Conservation (phyloP, 257 asterid genomes). For the Datura wrightii region DNA sequence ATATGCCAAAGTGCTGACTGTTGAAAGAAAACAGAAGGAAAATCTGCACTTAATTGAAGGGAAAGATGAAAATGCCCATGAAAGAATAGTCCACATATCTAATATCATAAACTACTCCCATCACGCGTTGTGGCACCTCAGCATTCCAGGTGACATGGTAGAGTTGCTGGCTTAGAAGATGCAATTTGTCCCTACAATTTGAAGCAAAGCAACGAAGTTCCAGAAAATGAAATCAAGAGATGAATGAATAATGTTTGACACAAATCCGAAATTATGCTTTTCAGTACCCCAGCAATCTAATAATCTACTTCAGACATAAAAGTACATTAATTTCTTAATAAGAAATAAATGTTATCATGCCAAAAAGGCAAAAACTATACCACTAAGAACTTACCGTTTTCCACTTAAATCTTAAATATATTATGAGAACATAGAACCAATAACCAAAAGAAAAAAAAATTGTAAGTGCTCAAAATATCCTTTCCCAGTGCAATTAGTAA, state of each 20-base stretch:
- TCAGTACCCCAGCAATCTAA: constrained; percentile 4
- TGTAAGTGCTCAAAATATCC: too few relatives aligned
- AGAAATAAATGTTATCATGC: constrained; percentile 11
- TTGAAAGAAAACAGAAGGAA: not conserved
- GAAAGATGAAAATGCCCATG: too few relatives aligned
- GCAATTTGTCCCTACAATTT: constrained; percentile 33
- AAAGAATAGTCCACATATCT: too few relatives aligned
- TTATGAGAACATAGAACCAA: too few relatives aligned
- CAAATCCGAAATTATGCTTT: constrained; percentile 4
- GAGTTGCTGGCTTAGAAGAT: constrained; percentile 32
- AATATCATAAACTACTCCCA: too few relatives aligned
- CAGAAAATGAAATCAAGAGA: constrained; percentile 25
- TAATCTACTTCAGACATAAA: not conserved
- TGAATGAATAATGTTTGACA: constrained; percentile 10
- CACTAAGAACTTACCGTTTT: not conserved
- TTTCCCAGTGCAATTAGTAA: too few relatives aligned
- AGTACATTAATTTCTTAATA: not conserved
- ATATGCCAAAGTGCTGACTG: constrained; percentile 5
- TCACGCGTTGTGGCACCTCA: too few relatives aligned
- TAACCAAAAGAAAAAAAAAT: too few relatives aligned
- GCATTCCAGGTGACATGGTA: too few relatives aligned
- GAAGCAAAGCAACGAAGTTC: constrained; percentile 9
- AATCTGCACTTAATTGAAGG: too few relatives aligned
- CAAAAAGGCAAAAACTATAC: not conserved
- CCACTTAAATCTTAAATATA: constrained; percentile 8